Conservation (phyloP, 768 basidiomycete genomes). For the Mycena vitilis region DNA sequence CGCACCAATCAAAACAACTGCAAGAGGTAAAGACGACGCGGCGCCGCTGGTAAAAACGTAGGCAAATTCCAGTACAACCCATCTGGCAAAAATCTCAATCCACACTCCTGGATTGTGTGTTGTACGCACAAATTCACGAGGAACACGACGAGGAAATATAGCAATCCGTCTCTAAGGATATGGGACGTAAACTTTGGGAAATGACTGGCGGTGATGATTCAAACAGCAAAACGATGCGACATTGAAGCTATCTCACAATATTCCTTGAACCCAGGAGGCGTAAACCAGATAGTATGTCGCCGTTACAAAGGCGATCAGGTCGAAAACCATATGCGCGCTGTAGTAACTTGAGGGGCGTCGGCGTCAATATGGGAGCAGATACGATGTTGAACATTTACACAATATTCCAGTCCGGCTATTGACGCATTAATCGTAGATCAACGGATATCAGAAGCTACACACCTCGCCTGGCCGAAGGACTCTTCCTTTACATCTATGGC, state of each 20-base stretch:
- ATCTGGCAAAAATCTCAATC: neutral
- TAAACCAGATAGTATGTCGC: slow-evolving; percentile 16
- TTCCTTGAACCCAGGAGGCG: slow-evolving; percentile 4
- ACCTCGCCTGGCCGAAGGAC: slow-evolving; percentile 22
- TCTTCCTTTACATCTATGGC: slow-evolving; percentile 17
- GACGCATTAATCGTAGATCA: neutral
- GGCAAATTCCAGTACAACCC: slow-evolving; percentile 25
- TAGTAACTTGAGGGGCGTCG: slow-evolving; percentile 6
- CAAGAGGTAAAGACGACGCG: slow-evolving; percentile 17
- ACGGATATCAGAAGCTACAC: neutral
- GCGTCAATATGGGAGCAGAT: neutral
- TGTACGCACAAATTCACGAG: slow-evolving; percentile 17
- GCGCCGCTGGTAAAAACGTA: slow-evolving; percentile 15
- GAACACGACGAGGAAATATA: slow-evolving; percentile 30
- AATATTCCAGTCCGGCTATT: slow-evolving; percentile 28
- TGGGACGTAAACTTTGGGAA: slow-evolving; percentile 3
- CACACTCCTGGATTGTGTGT: neutral
- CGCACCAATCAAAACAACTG: slow-evolving; percentile 22
- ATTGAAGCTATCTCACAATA: neutral
- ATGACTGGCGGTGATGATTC: neutral
- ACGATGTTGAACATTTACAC: neutral
- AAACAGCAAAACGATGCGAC: neutral
- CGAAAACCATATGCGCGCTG: slow-evolving; percentile 25
- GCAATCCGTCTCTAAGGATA: slow-evolving; percentile 21
- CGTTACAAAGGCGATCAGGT: slow-evolving; percentile 14